phyloP scores from a whole-genome alignment of 371 early-diverging fungal species.

The Mucor indicus region DNA sequence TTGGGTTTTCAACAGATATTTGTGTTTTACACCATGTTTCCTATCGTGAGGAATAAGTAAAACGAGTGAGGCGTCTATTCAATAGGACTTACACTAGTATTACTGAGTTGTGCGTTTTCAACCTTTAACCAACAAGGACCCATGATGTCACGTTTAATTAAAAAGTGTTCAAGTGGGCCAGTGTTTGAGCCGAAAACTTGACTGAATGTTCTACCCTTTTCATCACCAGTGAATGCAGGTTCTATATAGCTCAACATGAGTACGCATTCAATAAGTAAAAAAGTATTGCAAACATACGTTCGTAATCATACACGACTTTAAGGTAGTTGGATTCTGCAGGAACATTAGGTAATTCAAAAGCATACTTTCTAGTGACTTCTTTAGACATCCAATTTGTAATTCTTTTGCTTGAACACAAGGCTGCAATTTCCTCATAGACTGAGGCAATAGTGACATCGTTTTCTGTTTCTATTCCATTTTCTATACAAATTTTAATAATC shows the following conservation, averaged over 20 bases:
- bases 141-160: constrained; percentile 93
- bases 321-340: constrained; percentile 84
- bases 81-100: constrained; percentile 39
- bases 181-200: constrained; percentile 89
- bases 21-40: constrained; percentile 90
- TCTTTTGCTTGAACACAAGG: constrained; percentile 48
- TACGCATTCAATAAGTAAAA: neutral
- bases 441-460: constrained; percentile 59
- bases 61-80: constrained; percentile 6
- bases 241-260: constrained; percentile 27
- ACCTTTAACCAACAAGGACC: constrained; percentile 95
- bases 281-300: constrained; percentile 31
- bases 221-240: constrained; percentile 66
- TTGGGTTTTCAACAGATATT: constrained; percentile 66
- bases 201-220: constrained; percentile 80
- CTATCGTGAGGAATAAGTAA: constrained; percentile 23
- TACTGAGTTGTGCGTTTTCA: constrained; percentile 32
- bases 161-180: constrained; percentile 87
- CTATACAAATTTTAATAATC: constrained; percentile 11
- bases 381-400: constrained; percentile 64
- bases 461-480: constrained; percentile 51
- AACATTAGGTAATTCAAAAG: constrained; percentile 86
- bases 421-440: constrained; percentile 77
- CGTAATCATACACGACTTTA: constrained; percentile 81
- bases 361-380: constrained; percentile 80